Conservation (phyloP, 345 rosid species). For the Boechera stricta region DNA sequence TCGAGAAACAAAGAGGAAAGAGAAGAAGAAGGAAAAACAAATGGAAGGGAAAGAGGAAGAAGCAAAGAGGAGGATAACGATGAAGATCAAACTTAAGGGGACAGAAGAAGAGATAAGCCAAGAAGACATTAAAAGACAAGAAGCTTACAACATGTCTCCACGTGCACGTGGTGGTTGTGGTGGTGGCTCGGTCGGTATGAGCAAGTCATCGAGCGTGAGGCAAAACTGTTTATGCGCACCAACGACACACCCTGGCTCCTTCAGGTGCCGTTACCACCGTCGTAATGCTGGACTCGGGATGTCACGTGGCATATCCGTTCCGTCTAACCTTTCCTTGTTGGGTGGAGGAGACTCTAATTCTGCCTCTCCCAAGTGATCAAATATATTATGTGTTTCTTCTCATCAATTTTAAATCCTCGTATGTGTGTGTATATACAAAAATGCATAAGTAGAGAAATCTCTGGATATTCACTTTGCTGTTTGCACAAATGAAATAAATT, state of each 20-base stretch:
- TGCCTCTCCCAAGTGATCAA: conserved; percentile 24
- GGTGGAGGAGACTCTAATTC: conserved; percentile 41
- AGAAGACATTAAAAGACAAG: conserved; percentile 45
- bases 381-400: not conserved
- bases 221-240: conserved; percentile 75
- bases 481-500: conserved; percentile 8
- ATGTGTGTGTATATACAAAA: conserved; percentile 32
- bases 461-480: conserved; percentile 13
- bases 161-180: conserved; percentile 12
- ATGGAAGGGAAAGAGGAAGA: conserved; percentile 45
- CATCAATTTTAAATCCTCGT: not conserved
- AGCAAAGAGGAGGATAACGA: conserved; percentile 29
- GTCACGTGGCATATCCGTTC: conserved; percentile 61
- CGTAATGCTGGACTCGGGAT: conserved; percentile 43
- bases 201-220: conserved; percentile 44
- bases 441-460: conserved; percentile 20
- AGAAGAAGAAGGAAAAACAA: conserved; percentile 7
- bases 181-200: conserved; percentile 32
- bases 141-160: conserved; percentile 49
- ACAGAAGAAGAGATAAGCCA: conserved; percentile 37
- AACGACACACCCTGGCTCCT: conserved; percentile 77
- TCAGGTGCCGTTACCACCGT: conserved; percentile 76
- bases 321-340: conserved; percentile 62
- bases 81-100: conserved; percentile 40
- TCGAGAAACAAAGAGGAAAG: conserved; percentile 1